phyloP scores from a whole-genome alignment of 2,329 filamentous ascomycete species.

The Colletotrichum salicis region DNA sequence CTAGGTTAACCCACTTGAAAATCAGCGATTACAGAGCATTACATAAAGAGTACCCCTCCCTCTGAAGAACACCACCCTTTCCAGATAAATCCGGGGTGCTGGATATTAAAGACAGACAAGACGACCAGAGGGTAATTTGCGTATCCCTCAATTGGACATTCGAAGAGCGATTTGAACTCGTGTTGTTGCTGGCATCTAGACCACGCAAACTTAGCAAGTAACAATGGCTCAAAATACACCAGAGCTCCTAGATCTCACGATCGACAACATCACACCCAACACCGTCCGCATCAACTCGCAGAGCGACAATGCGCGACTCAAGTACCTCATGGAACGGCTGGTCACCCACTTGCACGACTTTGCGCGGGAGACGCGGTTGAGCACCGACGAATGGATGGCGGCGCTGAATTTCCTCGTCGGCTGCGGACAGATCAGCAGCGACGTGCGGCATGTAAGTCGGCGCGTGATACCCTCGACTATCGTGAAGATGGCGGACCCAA shows the following conservation, averaged over 20 bases:
- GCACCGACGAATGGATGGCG: constrained; percentile 78
- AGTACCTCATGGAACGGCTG: constrained; percentile 75
- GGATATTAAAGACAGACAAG: background rate
- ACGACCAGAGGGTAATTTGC: background rate
- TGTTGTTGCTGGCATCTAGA: background rate
- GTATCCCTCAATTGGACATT: background rate
- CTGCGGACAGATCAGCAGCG: constrained; percentile 74
- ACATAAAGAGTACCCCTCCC: constrained; percentile 29
- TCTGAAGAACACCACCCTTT: background rate
- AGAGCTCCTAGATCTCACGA: constrained; percentile 73
- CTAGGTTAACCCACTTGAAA: constrained; percentile 15
- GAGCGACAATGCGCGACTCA: constrained; percentile 68
- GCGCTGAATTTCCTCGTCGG: constrained; percentile 75
- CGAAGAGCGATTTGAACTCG: background rate
- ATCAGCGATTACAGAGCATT: constrained; percentile 35
- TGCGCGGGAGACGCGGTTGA: constrained; percentile 78
- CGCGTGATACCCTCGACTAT: too few relatives aligned
- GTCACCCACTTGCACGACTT: constrained; percentile 82
- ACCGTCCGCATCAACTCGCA: constrained; percentile 76
- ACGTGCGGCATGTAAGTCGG: constrained; percentile 69
- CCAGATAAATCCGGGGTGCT: background rate
- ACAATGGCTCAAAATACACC: constrained; percentile 44
- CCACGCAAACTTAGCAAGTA: background rate
- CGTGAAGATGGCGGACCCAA: too few relatives aligned
- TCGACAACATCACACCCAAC: constrained; percentile 80